Evolutionary conservation across 306 rosid species (phyloP).

Genomic region (Myrica gale): DNA sequence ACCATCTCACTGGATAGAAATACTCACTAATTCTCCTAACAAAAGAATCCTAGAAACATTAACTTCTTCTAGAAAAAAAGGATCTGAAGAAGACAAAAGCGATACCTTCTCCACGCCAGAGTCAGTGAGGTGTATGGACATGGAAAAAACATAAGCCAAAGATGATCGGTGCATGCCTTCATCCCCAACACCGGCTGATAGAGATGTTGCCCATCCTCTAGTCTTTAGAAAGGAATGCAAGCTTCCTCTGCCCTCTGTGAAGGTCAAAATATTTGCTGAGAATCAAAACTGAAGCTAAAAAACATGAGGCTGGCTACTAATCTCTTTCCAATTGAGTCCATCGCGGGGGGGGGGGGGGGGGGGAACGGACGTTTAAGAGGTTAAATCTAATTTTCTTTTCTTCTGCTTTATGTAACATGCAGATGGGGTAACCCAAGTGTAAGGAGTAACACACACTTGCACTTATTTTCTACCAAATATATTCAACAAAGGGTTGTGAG

Average conservation of each 20-base stretch:
- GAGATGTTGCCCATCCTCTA: constrained; percentile 87
- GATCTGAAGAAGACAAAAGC: constrained; percentile 7
- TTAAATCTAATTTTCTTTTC: neutral
- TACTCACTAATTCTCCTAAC: neutral
- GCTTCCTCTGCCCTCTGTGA: constrained; percentile 94
- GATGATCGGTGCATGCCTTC: constrained; percentile 75
- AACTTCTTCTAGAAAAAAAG: constrained; percentile 25
- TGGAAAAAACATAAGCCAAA: constrained; percentile 66
- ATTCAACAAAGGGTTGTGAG: neutral
- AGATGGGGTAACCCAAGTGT: neutral
- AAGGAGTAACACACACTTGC: constrained; percentile 3
- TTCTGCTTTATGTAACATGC: neutral
- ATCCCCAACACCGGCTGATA: constrained; percentile 90
- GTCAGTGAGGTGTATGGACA: constrained; percentile 89
- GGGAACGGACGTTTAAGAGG: too few relatives aligned
- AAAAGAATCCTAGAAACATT: constrained; percentile 4
- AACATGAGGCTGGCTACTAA: neutral
- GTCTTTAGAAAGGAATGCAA: constrained; percentile 75
- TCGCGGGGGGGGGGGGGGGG: neutral
- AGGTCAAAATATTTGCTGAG: constrained; percentile 31
- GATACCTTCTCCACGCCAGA: constrained; percentile 86
- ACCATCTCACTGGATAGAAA: constrained; percentile 12
- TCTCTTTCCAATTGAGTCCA: neutral
- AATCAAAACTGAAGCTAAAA: constrained; percentile 23
- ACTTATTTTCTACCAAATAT: constrained; percentile 12